These are phyloP conservation scores for Vitis riparia DNA, from an alignment of 164 flowering plant genomes.

Conservation along the genomic window DNA sequence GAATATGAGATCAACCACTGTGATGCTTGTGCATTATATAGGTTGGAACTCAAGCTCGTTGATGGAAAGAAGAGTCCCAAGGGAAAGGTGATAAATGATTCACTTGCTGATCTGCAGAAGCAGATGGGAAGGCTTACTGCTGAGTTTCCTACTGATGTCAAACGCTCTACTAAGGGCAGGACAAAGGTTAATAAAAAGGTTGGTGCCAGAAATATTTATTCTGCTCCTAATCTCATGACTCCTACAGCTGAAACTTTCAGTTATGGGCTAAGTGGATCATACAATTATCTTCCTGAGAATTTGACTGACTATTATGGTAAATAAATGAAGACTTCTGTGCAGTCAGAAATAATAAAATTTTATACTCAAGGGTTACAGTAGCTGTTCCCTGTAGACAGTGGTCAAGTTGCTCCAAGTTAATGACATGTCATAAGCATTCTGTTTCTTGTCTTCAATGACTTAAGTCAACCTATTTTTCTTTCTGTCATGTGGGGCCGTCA, in stretches of 20 bases:
- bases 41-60: constrained; percentile 83
- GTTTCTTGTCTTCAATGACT: no score
- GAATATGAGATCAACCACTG: constrained; percentile 94
- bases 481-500: no score
- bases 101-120: constrained; percentile 87
- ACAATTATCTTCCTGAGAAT: constrained; percentile 54
- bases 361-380: no score
- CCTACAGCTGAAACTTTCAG: constrained; percentile 42
- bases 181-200: constrained; percentile 41
- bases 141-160: constrained; percentile 69
- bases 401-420: no score
- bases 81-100: constrained; percentile 64
- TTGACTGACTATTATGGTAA: constrained; percentile 47
- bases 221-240: constrained; percentile 31
- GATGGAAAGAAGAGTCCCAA: constrained; percentile 83
- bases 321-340: constrained; percentile 11
- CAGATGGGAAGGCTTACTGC: constrained; percentile 92
- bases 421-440: no score
- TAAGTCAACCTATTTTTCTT: no score
- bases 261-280: constrained; percentile 40
- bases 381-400: no score
- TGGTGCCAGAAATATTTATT: constrained; percentile 24
- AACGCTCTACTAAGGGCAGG: constrained; percentile 57
- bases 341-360: no score
- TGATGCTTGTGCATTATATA: constrained; percentile 83